phyloP scores from a whole-genome alignment of 106 monocot species.

The Phalaenopsis equestris region DNA sequence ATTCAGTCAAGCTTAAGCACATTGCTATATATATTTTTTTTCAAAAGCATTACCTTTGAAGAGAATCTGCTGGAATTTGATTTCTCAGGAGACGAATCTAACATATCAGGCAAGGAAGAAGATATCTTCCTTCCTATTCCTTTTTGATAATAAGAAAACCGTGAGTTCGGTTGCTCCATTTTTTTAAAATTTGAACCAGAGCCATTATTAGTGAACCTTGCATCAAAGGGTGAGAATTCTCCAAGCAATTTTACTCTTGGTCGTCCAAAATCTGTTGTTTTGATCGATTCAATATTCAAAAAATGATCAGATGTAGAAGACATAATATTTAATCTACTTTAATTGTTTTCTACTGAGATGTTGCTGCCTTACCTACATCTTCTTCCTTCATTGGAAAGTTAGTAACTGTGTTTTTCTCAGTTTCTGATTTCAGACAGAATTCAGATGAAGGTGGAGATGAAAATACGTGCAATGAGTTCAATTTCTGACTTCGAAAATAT shows the following conservation, averaged over 20 bases:
- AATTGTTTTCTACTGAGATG: background rate
- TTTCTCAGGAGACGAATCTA: background rate
- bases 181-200: background rate
- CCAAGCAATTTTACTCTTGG: slow-evolving; percentile 28
- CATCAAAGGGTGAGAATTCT: slow-evolving; percentile 13
- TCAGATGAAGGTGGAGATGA: background rate
- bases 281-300: background rate
- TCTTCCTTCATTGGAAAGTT: background rate
- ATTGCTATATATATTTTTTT: background rate
- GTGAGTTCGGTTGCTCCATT: background rate
- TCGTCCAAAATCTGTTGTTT: background rate
- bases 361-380: background rate
- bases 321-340: background rate
- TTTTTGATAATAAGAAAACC: background rate
- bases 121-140: background rate
- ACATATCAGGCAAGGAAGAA: slow-evolving; percentile 1
- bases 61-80: slow-evolving; percentile 4
- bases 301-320: background rate
- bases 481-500: background rate
- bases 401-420: background rate
- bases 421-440: background rate
- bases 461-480: background rate
- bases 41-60: background rate
- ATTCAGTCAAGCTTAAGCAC: background rate
- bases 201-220: background rate